Percentiles rank a stretch among this genome's conserved stretches.
Conservation (phyloP, 2,329 filamentous ascomycete genomes). For the Xylariaceae sp. region DNA sequence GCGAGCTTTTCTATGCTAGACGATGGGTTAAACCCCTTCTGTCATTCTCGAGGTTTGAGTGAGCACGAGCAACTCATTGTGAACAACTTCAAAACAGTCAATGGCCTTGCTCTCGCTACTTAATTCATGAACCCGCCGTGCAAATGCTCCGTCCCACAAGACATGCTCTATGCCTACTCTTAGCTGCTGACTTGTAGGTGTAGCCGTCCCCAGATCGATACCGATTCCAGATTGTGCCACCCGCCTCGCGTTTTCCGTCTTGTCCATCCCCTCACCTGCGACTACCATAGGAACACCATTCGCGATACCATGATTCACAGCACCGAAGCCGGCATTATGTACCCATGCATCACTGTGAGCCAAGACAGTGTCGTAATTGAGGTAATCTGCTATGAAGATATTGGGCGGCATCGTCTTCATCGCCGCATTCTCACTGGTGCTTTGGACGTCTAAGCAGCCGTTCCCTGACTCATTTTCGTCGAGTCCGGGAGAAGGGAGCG, state of each 20-base stretch:
- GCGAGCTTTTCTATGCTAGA: too few relatives aligned
- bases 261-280: constrained; percentile 40
- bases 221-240: constrained; percentile 34
- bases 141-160: constrained; percentile 17
- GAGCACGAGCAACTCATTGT: constrained; percentile 22
- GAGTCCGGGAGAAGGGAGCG: background rate
- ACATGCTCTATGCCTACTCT: constrained; percentile 28
- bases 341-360: constrained; percentile 36
- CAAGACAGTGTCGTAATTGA: constrained; percentile 37
- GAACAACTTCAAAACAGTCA: constrained; percentile 30
- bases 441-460: too few relatives aligned
- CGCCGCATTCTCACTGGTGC: background rate
- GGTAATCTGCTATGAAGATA: constrained; percentile 34
- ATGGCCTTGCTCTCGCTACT: constrained; percentile 27
- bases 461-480: background rate
- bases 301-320: constrained; percentile 37
- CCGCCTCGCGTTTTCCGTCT: constrained; percentile 35
- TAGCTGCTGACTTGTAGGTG: constrained; percentile 26
- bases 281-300: constrained; percentile 39
- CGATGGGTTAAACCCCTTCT: too few relatives aligned
- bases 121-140: constrained; percentile 21
- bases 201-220: constrained; percentile 28
- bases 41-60: too few relatives aligned
- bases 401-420: constrained; percentile 19
- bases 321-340: constrained; percentile 40